Base-by-base conservation (phyloP, 495 filamentous ascomycete genomes). In the Amorphotheca resinae region DNA sequence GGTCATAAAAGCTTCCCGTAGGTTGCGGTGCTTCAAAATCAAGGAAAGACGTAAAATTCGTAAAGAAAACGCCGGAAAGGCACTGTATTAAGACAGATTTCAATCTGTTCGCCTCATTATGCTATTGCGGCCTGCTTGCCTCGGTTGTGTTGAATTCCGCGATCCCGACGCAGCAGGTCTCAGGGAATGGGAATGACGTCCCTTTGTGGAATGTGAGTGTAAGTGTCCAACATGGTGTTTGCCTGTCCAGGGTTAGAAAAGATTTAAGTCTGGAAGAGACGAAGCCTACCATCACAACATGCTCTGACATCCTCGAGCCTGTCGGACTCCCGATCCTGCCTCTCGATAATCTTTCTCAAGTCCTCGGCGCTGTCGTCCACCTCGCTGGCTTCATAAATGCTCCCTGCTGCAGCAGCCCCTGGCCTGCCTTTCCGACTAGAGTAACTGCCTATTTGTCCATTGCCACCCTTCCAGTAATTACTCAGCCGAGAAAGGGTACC, bases 271-370 rank as follows among this genome's bases (percentile, higher is more conserved):
- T 40, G 14, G 17, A 23, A 15, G 4, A 8, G 34, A 12, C 11
- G 33, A 21, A 41, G 50, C 79, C 69, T 66, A 89, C 87, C 91
- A 75, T 95, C 91, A 62, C 91, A 98, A 65, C 91, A 98, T 41
- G 87, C 88, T 58, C 91, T 72, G 37, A 98, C 91, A 57, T 98
- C 95, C 65, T 95, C 93, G 50, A 98, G 68, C 44, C 78, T 67
- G 54, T 87, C 84, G 12, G 74, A 64, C 45, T 83, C 80, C 38
- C 69, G 64, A 50, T 93, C 84, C 50, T 87, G 80, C 44, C 67
- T 63, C 55, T 86, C 82, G 50, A 86, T 80, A 39, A 80, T 76
- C 42, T 76, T 69, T 44, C 82, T 68, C 23, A 94, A 52, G 55
- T 94, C 85, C 50, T 93, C 87, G 5, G 77, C 77, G 48, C 81